Conservation (phyloP, 202 grass and related monocot species). For the Schoenoplectus triqueter region DNA sequence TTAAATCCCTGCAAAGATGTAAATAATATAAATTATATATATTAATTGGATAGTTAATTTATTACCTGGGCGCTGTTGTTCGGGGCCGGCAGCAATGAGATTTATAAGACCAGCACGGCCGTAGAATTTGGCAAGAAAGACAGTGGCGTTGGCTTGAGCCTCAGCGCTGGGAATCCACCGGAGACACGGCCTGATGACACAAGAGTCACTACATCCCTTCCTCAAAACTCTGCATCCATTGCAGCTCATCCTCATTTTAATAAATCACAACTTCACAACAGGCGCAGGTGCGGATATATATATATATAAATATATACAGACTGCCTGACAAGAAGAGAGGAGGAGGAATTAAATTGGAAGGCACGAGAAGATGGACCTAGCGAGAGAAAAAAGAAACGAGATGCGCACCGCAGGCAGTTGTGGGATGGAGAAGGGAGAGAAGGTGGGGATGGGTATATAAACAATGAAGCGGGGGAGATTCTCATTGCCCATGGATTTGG, state of each 20-base stretch:
- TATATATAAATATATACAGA: background rate
- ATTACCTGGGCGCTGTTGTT: constrained; percentile 48
- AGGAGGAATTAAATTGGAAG: background rate
- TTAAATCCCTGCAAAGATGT: background rate
- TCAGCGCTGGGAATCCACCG: constrained; percentile 65
- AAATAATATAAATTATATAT: background rate
- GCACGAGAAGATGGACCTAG: background rate
- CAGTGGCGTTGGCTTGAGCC: constrained; percentile 66
- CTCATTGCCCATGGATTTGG: constrained; percentile 44
- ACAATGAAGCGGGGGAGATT: constrained; percentile 32
- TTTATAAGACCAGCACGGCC: constrained; percentile 71
- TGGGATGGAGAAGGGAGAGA: constrained; percentile 34
- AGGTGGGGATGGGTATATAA: constrained; percentile 46
- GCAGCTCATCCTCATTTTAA: constrained; percentile 68
- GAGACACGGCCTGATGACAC: constrained; percentile 59
- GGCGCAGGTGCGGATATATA: background rate
- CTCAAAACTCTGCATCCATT: constrained; percentile 70
- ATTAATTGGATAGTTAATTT: background rate
- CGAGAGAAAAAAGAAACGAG: background rate
- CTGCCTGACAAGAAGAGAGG: background rate
- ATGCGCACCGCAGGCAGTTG: background rate
- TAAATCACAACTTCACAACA: background rate
- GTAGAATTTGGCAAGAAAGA: constrained; percentile 82
- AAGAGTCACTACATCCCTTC: constrained; percentile 61
- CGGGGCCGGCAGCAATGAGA: constrained; percentile 55